Conservation (phyloP, 148 eudicot species). For the Arctostaphylos glauca region DNA sequence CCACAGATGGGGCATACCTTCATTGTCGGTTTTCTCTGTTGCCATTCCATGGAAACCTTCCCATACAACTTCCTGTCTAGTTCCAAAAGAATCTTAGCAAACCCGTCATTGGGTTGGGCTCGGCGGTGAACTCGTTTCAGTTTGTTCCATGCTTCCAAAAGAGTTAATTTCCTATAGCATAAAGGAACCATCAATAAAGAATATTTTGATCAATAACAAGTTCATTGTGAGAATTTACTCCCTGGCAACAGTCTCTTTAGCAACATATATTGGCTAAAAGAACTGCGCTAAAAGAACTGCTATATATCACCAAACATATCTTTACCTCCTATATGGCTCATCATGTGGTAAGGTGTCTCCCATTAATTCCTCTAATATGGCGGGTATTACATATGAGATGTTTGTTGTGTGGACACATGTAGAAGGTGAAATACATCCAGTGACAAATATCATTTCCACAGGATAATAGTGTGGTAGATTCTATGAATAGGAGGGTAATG, state of each 20-base stretch:
- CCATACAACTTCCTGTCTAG: slow-evolving; percentile 73
- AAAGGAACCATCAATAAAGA: background rate
- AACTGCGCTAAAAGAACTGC: background rate
- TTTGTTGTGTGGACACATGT: background rate
- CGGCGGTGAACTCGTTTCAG: slow-evolving; percentile 80
- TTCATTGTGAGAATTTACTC: background rate
- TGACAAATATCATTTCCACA: background rate
- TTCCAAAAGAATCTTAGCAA: slow-evolving; percentile 75
- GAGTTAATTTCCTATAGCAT: slow-evolving; percentile 63
- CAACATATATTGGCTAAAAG: background rate
- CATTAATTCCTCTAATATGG: too few relatives aligned
- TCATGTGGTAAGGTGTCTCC: too few relatives aligned
- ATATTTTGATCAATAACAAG: background rate
- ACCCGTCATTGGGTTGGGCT: slow-evolving; percentile 99
- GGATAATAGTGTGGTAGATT: background rate
- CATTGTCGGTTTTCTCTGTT: slow-evolving; percentile 79
- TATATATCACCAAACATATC: background rate
- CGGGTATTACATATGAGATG: too few relatives aligned
- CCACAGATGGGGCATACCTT: slow-evolving; percentile 96
- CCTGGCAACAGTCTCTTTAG: background rate
- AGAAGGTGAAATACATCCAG: background rate
- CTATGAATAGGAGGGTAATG: background rate
- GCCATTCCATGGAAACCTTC: slow-evolving; percentile 98
- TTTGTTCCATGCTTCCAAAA: slow-evolving; percentile 80
- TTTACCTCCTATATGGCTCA: background rate